Percentiles rank a stretch among this genome's conserved stretches.
phyloP scores from a whole-genome alignment of 345 rosid genomes.

The Lenwebbia sp. region DNA sequence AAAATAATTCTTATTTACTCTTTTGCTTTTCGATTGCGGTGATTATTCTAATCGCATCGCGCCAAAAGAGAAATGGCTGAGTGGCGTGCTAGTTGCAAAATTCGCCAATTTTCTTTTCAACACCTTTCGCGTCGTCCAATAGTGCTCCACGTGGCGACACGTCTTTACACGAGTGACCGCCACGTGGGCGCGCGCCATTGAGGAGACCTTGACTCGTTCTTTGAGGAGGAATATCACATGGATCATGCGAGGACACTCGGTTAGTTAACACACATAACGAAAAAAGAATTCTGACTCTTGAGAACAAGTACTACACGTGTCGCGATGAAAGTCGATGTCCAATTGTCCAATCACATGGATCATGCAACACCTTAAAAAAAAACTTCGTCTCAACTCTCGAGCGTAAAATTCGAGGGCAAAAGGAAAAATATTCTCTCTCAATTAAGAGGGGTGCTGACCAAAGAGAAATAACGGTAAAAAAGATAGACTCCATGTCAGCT shows the following conservation, averaged over 20 bases:
- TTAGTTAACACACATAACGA: not conserved
- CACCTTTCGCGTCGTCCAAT: slow-evolving; percentile 42
- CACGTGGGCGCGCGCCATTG: slow-evolving; percentile 12
- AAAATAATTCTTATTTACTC: too few species aligned
- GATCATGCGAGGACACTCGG: not conserved
- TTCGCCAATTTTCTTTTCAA: not conserved
- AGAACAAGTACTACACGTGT: not conserved
- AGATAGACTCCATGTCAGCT: too few species aligned
- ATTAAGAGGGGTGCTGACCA: too few species aligned
- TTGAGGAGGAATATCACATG: not conserved
- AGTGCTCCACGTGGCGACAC: slow-evolving; percentile 39
- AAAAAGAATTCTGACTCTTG: not conserved
- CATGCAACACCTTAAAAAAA: too few species aligned
- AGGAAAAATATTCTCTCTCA: too few species aligned
- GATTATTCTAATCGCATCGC: not conserved
- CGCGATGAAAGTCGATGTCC: not conserved
- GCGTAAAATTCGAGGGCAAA: too few species aligned
- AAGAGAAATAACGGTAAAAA: too few species aligned
- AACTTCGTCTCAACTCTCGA: too few species aligned
- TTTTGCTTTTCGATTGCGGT: not conserved
- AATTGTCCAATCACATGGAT: too few species aligned
- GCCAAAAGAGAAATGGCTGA: not conserved
- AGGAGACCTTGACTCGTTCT: slow-evolving; percentile 6
- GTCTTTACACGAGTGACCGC: slow-evolving; percentile 21
- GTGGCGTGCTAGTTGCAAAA: not conserved